A percentile compares a stretch with the other conserved stretches of the same genome.
Evolutionary conservation across 176 grass and related monocot genomes (phyloP).

Genomic region (Triticum urartu): DNA sequence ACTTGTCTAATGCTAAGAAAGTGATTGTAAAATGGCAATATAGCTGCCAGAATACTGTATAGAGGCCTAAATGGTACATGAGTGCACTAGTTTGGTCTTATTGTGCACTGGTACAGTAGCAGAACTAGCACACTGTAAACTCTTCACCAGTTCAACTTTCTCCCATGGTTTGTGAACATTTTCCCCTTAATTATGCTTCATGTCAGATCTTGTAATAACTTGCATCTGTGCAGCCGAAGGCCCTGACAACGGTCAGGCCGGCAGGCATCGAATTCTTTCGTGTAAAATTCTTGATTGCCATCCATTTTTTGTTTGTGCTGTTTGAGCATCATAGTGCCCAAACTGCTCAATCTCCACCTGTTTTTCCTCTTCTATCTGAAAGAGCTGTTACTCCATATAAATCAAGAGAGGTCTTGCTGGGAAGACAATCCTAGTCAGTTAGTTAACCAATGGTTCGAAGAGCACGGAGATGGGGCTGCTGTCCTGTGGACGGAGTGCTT

Average conservation of each 20-base stretch:
- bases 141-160: neutral
- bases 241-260: no score
- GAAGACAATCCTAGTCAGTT: neutral
- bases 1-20: neutral
- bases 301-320: neutral
- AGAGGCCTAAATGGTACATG: neutral
- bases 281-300: neutral
- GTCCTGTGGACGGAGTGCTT: constrained; percentile 38
- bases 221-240: neutral
- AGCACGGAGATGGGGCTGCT: constrained; percentile 19
- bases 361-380: neutral
- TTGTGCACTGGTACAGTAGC: neutral
- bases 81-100: neutral
- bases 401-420: neutral
- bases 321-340: neutral
- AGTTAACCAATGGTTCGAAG: neutral
- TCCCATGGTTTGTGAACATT: neutral
- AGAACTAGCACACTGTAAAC: neutral
- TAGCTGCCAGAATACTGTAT: neutral
- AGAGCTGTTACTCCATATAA: neutral
- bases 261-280: fast-evolving
- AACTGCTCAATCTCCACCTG: neutral
- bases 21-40: neutral
- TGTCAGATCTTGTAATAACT: neutral
- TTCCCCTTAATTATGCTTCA: neutral